Evolutionary conservation across 1,284 basidiomycete genomes (phyloP).

Genomic region (Anthracocystis setariae): DNA sequence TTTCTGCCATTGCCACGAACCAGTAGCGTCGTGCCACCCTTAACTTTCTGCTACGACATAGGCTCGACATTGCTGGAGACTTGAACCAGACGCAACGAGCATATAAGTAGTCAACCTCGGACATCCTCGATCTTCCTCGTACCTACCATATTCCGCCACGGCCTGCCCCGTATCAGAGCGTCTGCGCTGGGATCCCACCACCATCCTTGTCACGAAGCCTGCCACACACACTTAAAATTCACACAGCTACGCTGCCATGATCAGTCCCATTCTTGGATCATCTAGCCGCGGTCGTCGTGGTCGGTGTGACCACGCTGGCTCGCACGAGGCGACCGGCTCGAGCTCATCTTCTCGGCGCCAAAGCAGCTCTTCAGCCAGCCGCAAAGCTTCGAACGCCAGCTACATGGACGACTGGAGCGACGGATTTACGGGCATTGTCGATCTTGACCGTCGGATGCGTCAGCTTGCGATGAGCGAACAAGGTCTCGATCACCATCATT

Average conservation of each 20-base stretch:
- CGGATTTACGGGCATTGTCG: conserved; percentile 50
- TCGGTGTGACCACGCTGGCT: conserved; percentile 8
- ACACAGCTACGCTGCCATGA: neutral
- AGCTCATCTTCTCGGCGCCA: conserved; percentile 23
- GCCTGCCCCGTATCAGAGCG: too few relatives aligned
- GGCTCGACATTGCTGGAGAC: too few relatives aligned
- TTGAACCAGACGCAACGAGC: too few relatives aligned
- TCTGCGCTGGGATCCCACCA: too few relatives aligned
- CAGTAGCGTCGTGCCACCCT: too few relatives aligned
- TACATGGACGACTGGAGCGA: conserved; percentile 50
- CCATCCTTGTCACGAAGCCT: neutral
- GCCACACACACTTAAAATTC: neutral
- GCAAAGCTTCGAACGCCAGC: conserved; percentile 15
- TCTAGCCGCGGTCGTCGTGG: conserved; percentile 16
- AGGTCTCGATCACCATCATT: conserved; percentile 1
- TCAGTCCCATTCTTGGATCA: conserved; percentile 13
- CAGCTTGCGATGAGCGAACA: conserved; percentile 48
- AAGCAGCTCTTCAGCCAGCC: conserved; percentile 18
- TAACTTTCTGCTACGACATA: too few relatives aligned
- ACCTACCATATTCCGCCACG: too few relatives aligned
- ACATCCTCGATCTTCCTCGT: too few relatives aligned
- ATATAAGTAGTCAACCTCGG: too few relatives aligned
- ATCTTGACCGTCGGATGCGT: conserved; percentile 47
- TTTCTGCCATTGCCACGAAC: too few relatives aligned
- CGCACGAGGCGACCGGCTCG: conserved; percentile 11